Conservation (phyloP, 768 basidiomycete species). For the Termitomyces heimii region DNA sequence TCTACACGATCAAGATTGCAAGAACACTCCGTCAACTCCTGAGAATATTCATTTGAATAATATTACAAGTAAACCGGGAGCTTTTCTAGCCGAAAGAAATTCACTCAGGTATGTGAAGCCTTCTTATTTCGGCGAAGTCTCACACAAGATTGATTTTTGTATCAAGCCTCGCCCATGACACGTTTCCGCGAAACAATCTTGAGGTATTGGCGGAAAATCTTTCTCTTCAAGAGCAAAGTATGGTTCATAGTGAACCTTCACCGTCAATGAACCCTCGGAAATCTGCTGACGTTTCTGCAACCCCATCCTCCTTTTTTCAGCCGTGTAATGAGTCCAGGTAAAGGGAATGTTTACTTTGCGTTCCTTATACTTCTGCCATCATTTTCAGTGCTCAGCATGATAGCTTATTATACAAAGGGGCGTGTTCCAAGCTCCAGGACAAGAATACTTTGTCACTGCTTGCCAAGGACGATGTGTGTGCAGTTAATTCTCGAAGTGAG, state of each 20-base stretch:
- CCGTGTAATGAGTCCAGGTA: neutral
- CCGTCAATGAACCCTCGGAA: neutral
- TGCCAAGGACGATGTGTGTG: neutral
- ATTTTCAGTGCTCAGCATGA: neutral
- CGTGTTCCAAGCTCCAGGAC: neutral
- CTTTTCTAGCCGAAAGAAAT: neutral
- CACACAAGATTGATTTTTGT: neutral
- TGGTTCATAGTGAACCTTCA: neutral
- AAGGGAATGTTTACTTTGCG: neutral
- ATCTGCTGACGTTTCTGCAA: neutral
- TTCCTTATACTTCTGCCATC: no score
- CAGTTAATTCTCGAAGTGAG: neutral
- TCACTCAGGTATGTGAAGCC: neutral
- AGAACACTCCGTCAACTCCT: neutral
- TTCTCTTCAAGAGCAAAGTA: neutral
- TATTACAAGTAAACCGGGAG: neutral
- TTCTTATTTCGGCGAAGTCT: neutral
- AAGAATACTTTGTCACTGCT: neutral
- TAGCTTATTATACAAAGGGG: neutral
- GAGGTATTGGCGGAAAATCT: neutral
- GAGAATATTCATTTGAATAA: neutral
- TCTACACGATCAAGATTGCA: neutral
- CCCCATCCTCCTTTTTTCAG: neutral
- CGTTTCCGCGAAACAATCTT: neutral
- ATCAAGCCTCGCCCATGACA: neutral